Base-by-base conservation (phyloP, 2,329 filamentous ascomycete species). In the Aspergillus awamori region DNA sequence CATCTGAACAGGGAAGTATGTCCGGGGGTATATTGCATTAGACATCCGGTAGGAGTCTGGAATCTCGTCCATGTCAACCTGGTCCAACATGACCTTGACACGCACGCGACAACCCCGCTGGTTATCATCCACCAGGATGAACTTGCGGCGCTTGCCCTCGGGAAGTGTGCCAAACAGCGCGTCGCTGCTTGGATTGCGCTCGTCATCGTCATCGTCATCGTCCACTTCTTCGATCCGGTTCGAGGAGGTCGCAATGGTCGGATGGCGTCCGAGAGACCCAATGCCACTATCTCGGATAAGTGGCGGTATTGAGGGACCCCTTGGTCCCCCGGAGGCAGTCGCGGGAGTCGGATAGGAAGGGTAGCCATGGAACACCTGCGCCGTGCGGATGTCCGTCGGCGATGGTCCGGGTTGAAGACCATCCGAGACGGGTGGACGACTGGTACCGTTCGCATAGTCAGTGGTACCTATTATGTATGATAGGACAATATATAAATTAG, bases 1-100 rank as follows among this genome's bases (percentile, higher is more conserved):
- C 92, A 97, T 96, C 79, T 97, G 92, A 47, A 92, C 87, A 1
- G 93, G 92, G 74, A 95, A 97, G 79, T 94, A 98, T 59, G 91
- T 93, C 52, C 93, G 89, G 8, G 93, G 94, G 71, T 89, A 98
- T 2, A 98, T 93, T 8, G 91, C 92, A 70, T 94, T 94, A 58
- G 86, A 87, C 79, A 93, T 93, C 67, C 94, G 91, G 80, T 97
- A 97, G 15, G 92, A 95, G 76, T 98, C 94, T 1, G 94, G 94
- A 72, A 98, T 96, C 77, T 98, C 94, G 71, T 93, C 90, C 81
- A 95, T 96, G 74, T 97, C 90, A 69, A 97, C 93, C 48, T 89
- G 88, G 72, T 97, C 92, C n/a, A 99, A 87, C 65, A 91, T 95
- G 55, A 97, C 93, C 63, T 93, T 90, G 49, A 98, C 93, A 15